These are phyloP conservation scores for Ogataea ganodermae DNA, from an alignment of 805 yeast genomes.

Conservation along the genomic window DNA sequence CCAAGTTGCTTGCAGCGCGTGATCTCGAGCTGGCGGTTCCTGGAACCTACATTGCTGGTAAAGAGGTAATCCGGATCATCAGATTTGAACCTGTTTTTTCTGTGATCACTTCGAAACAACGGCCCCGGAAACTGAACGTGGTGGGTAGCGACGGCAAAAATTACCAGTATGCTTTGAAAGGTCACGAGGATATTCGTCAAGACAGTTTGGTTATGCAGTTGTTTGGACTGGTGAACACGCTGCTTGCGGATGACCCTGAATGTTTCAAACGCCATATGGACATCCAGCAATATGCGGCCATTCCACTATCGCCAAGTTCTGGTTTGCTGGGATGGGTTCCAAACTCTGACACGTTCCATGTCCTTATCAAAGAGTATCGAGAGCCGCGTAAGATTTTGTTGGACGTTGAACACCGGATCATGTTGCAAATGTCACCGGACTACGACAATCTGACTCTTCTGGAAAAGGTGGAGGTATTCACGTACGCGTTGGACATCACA, in stretches of 20 bases:
- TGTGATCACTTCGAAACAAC: constrained; percentile 91
- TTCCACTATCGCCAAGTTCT: constrained; percentile 95
- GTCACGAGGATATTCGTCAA: constrained; percentile 97
- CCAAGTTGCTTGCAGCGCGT: constrained; percentile 74
- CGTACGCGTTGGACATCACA: constrained; percentile 92
- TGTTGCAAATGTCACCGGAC: constrained; percentile 98
- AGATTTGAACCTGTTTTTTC: constrained; percentile 80
- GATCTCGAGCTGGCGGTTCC: constrained; percentile 90
- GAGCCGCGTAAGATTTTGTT: constrained; percentile 86
- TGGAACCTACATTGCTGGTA: constrained; percentile 87
- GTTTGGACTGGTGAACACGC: constrained; percentile 91
- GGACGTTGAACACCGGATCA: constrained; percentile 91
- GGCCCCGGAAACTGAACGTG: constrained; percentile 83
- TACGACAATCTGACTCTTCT: constrained; percentile 85
- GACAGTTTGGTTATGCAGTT: constrained; percentile 97
- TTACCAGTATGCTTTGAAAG: constrained; percentile 81
- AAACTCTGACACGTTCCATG: constrained; percentile 95
- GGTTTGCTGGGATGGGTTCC: constrained; percentile 98
- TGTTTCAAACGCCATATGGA: constrained; percentile 95
- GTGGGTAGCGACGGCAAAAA: constrained; percentile 91
- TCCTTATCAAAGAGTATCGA: constrained; percentile 85
- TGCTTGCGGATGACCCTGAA: constrained; percentile 87
- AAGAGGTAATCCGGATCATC: constrained; percentile 69
- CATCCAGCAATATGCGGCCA: constrained; percentile 89
- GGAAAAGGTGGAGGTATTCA: constrained; percentile 95